These are phyloP conservation scores for Bryoglossum gracile DNA, from an alignment of 495 filamentous ascomycete genomes.

Conservation along the genomic window DNA sequence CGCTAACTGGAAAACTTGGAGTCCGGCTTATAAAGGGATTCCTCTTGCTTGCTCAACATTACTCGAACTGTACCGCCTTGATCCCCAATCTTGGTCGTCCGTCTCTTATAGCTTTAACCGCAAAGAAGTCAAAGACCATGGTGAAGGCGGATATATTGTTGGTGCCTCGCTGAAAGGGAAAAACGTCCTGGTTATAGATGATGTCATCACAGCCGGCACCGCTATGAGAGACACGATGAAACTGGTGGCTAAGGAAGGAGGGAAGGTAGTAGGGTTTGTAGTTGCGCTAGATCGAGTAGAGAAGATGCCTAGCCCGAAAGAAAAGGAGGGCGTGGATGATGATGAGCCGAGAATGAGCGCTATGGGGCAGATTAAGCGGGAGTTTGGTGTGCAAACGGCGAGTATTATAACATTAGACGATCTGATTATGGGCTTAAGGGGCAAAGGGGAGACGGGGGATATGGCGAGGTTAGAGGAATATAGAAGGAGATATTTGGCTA, in stretches of 20 bases:
- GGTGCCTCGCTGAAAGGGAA: constrained; percentile 78
- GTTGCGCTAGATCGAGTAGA: too few relatives aligned
- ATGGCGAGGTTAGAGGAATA: too few relatives aligned
- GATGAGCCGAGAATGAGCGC: too few relatives aligned
- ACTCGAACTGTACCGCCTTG: constrained; percentile 59
- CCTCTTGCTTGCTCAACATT: constrained; percentile 69
- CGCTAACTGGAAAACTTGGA: too few relatives aligned
- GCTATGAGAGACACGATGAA: constrained; percentile 70
- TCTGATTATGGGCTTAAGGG: neutral
- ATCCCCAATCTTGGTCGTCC: constrained; percentile 43
- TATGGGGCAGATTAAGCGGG: too few relatives aligned
- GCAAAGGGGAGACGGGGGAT: neutral
- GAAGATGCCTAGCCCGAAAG: too few relatives aligned
- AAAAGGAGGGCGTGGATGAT: too few relatives aligned
- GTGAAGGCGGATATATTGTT: constrained; percentile 87
- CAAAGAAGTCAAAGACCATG: constrained; percentile 91
- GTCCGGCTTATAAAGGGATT: constrained; percentile 97
- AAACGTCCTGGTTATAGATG: constrained; percentile 82
- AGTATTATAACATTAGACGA: neutral
- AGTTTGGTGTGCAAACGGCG: neutral
- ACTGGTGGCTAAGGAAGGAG: too few relatives aligned
- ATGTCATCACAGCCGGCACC: constrained; percentile 92
- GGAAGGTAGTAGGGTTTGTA: too few relatives aligned
- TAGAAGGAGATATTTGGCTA: too few relatives aligned
- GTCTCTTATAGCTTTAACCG: constrained; percentile 84